Percentiles rank a stretch among this genome's conserved stretches.
Evolutionary conservation across 495 filamentous ascomycete species (phyloP).

Genomic region (Aeminium ludgeri): DNA sequence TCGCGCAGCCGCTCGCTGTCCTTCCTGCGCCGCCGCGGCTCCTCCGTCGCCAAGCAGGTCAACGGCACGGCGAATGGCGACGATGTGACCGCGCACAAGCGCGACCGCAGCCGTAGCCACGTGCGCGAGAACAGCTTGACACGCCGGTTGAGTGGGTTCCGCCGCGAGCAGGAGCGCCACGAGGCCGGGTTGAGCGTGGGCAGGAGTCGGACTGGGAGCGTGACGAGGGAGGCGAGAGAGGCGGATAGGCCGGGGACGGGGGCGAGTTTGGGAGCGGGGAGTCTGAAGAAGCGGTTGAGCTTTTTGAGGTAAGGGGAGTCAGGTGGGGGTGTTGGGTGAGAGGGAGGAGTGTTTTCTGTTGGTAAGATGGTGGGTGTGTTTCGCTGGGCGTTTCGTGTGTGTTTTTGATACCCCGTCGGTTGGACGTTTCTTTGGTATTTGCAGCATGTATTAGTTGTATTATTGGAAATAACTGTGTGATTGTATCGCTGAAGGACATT

Average conservation of each 20-base stretch:
- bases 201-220: not conserved
- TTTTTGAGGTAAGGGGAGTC: conserved; percentile 46
- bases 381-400: too few relatives aligned
- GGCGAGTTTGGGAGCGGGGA: conserved; percentile 19
- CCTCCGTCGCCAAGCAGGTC: conserved; percentile 1
- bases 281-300: conserved; percentile 53
- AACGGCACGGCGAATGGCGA: conserved; percentile 1
- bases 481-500: too few relatives aligned
- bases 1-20: conserved; percentile 2
- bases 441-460: too few relatives aligned
- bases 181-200: conserved; percentile 2
- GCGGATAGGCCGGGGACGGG: conserved; percentile 19
- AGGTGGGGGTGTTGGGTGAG: conserved; percentile 30
- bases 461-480: too few relatives aligned
- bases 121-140: conserved; percentile 10
- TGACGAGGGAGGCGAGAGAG: not conserved
- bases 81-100: not conserved
- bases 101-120: conserved; percentile 9
- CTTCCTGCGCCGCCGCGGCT: conserved; percentile 6
- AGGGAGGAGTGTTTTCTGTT: conserved; percentile 2
- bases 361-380: too few relatives aligned
- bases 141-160: conserved; percentile 11
- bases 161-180: conserved; percentile 3
- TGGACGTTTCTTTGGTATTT: too few relatives aligned
- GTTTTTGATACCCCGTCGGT: too few relatives aligned